Base-by-base conservation (phyloP, 2,329 filamentous ascomycete genomes). In the Zalaria sp. region DNA sequence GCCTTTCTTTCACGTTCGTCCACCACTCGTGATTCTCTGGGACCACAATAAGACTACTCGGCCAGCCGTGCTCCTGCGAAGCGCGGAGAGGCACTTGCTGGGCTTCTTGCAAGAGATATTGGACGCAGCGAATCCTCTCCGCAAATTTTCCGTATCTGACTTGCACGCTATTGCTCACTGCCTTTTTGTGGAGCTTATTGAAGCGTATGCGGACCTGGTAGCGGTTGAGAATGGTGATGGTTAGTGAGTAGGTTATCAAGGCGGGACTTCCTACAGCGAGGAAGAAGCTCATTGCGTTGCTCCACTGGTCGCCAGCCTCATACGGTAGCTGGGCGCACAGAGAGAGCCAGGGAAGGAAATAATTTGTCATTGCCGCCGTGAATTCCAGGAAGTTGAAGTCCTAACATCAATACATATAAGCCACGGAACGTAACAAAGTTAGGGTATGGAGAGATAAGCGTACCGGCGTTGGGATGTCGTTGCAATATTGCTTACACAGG, bases 301-400 rank as follows among this genome's bases (percentile, higher is more conserved):
- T 45, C 40, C 42, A 51, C 18, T 41, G 41, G n/a, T 47, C 40
- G n/a, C 39, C 37, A 1, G 49, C 47, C 43, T 53, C 51, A 44
- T 48, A 53, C 3, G 51, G 49, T 1, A 53, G 43, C 39, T 53
- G 50, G 1, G 49, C 51, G 3, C 47, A 49, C 6, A 52, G 40
- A 25, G 47, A 46, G 25, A 53, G 43, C 49, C 49, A 53, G 4
- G 51, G 50, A 3, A 53, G 42, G 11, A 52, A 45, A 39, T 47
- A 52, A 34, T 52, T 52, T 10, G 48, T 49, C 35, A 50, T 47
- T 25, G 47, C 41, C 4, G 31, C 26, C 5, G 50, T 25, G 36
- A 52, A 53, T 34, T 28, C n/a, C 31, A 44, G 44, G 38, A 51
- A 52, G n/a, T n/a, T n/a, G n/a, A n/a, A n/a, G n/a, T n/a, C n/a